Conservation (phyloP, 306 rosid genomes). For the Casuarina cunninghamiana region DNA sequence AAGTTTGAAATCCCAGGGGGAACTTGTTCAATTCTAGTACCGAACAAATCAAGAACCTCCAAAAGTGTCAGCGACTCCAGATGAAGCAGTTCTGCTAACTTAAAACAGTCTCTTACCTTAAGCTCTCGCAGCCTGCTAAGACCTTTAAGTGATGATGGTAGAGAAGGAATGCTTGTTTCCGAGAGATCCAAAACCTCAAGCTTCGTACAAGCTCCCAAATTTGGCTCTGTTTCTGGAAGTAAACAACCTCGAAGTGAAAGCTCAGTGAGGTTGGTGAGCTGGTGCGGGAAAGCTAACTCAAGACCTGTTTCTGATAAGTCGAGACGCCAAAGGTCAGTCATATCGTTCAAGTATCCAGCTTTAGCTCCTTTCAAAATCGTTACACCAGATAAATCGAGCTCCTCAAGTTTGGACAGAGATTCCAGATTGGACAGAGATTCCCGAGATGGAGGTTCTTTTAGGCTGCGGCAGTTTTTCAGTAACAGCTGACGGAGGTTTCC, state of each 20-base stretch:
- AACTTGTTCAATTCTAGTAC: conserved; percentile 18
- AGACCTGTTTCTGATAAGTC: conserved; percentile 32
- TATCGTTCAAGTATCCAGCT: conserved; percentile 17
- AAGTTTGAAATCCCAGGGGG: conserved; percentile 23
- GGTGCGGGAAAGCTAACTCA: conserved; percentile 8
- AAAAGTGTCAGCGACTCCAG: conserved; percentile 8
- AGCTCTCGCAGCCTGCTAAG: conserved; percentile 29
- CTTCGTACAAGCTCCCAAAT: not conserved
- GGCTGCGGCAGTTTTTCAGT: too few species aligned
- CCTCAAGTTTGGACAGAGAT: conserved; percentile 22
- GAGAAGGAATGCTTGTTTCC: conserved; percentile 2
- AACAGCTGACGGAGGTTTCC: conserved; percentile 18
- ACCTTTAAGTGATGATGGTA: conserved; percentile 4
- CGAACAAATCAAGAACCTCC: conserved; percentile 33
- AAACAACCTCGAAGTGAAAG: conserved; percentile 29
- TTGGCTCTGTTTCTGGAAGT: not conserved
- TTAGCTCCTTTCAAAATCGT: not conserved
- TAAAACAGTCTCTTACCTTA: conserved; percentile 23
- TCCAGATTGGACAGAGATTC: not conserved
- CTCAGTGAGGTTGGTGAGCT: conserved; percentile 27
- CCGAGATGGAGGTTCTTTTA: too few species aligned
- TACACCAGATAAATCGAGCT: conserved; percentile 30
- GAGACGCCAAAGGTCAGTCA: conserved; percentile 23
- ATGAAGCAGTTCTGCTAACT: conserved; percentile 3
- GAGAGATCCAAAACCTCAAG: conserved; percentile 47